These are phyloP conservation scores for Phytopythium chamaehyphon DNA, from an alignment of 352 stramenopile species.

Conservation along the genomic window DNA sequence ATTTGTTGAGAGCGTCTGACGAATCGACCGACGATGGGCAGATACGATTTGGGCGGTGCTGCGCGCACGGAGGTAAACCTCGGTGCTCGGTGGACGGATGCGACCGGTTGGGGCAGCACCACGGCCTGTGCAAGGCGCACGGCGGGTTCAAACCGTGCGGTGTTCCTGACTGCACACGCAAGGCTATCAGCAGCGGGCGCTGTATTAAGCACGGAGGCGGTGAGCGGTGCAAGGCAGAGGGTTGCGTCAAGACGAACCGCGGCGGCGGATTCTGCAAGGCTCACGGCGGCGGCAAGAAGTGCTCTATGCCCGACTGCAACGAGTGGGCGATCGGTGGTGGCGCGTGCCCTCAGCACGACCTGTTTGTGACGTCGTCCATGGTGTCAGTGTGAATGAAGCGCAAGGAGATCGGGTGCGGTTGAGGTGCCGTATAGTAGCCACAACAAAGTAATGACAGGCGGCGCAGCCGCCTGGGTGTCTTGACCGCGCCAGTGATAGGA, in stretches of 20 bases:
- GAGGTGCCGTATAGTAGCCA: no score
- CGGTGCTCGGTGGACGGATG: slow-evolving; percentile 62
- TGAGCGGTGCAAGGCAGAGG: slow-evolving; percentile 56
- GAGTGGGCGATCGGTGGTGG: slow-evolving; percentile 72
- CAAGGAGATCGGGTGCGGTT: not conserved
- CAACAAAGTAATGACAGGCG: no score
- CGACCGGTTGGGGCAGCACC: slow-evolving; percentile 56
- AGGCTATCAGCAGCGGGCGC: slow-evolving; percentile 70
- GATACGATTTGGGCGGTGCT: slow-evolving; percentile 72
- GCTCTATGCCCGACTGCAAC: slow-evolving; percentile 45
- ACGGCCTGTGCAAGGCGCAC: slow-evolving; percentile 76
- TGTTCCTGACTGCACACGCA: slow-evolving; percentile 51
- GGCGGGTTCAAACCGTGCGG: slow-evolving; percentile 68
- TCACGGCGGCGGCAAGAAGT: slow-evolving; percentile 81
- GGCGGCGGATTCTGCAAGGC: slow-evolving; percentile 76
- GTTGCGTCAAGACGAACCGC: slow-evolving; percentile 71
- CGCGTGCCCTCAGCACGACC: slow-evolving; percentile 55
- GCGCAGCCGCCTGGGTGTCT: slow-evolving; percentile 12
- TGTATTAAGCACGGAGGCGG: slow-evolving; percentile 83
- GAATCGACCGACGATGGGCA: slow-evolving; percentile 5
- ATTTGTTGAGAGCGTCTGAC: not conserved
- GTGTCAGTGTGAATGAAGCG: slow-evolving; percentile 34
- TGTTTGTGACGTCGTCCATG: slow-evolving; percentile 37
- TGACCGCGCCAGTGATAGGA: slow-evolving; percentile 1
- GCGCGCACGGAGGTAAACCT: slow-evolving; percentile 70